Conservation (phyloP, 805 yeast genomes). For the Schwanniomyces sp. region DNA sequence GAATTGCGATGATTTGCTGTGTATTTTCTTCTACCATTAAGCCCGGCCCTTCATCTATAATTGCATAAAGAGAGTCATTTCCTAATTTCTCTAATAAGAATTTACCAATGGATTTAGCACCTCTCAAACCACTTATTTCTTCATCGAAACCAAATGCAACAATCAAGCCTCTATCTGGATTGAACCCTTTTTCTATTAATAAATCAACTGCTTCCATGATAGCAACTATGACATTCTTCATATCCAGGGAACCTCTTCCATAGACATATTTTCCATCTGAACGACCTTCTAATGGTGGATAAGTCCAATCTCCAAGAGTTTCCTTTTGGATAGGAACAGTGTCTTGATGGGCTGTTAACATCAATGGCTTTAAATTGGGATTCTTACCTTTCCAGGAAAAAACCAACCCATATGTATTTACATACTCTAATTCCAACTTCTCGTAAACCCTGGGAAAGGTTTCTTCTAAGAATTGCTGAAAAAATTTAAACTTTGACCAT, state of each 20-base stretch:
- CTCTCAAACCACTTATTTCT: constrained; percentile 64
- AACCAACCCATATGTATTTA: constrained; percentile 65
- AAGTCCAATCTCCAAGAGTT: constrained; percentile 58
- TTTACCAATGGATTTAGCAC: constrained; percentile 54
- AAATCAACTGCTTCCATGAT: constrained; percentile 67
- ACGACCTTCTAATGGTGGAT: constrained; percentile 59
- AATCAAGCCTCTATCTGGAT: constrained; percentile 60
- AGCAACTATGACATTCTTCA: constrained; percentile 68
- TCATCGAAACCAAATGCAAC: constrained; percentile 79
- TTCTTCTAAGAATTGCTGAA: constrained; percentile 52
- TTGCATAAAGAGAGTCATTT: constrained; percentile 52
- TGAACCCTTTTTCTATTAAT: constrained; percentile 49
- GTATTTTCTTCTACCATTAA: constrained; percentile 47
- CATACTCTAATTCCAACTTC: constrained; percentile 49
- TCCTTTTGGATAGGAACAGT: constrained; percentile 73
- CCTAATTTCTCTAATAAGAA: constrained; percentile 58
- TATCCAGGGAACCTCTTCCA: constrained; percentile 81
- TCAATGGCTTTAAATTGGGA: constrained; percentile 60
- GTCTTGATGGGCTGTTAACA: constrained; percentile 76
- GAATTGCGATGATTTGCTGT: constrained; percentile 56
- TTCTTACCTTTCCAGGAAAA: constrained; percentile 59
- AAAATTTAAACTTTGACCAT: constrained; percentile 41
- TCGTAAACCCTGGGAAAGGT: constrained; percentile 55
- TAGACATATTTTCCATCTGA: constrained; percentile 66
- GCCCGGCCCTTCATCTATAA: constrained; percentile 68